phyloP scores from a whole-genome alignment of 2,329 filamentous ascomycete genomes.

The Coleophoma eucalyptorum region DNA sequence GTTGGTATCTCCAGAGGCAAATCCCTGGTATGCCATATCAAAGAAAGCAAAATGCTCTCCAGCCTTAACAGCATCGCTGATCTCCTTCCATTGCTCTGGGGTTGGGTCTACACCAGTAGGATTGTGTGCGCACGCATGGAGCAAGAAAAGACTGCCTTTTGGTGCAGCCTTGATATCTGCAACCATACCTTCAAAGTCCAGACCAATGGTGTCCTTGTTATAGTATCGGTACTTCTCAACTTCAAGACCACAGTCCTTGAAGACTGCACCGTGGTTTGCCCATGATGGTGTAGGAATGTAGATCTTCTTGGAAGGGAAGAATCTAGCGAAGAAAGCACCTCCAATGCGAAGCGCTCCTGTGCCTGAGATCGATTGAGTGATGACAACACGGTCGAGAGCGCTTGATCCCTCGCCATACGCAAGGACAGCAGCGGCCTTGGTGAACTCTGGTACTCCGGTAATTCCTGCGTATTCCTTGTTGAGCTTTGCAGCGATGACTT shows the following conservation, averaged over 20 bases:
- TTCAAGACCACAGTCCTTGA: constrained; percentile 85
- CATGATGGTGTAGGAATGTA: constrained; percentile 96
- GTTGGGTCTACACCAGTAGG: constrained; percentile 95
- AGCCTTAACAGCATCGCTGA: constrained; percentile 81
- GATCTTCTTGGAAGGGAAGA: constrained; percentile 91
- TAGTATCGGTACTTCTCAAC: constrained; percentile 98
- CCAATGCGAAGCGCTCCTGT: constrained; percentile 95
- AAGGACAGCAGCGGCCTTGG: constrained; percentile 83
- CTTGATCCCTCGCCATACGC: constrained; percentile 83
- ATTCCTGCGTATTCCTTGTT: constrained; percentile 99
- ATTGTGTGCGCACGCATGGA: constrained; percentile 98
- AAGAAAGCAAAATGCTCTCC: constrained; percentile 93
- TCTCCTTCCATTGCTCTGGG: constrained; percentile 85
- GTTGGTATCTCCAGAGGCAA: constrained; percentile 88
- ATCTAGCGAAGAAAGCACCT: constrained; percentile 86
- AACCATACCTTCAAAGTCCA: constrained; percentile 94
- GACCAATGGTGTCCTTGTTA: constrained; percentile 96
- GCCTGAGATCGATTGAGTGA: constrained; percentile 97
- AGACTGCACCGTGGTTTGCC: constrained; percentile 98
- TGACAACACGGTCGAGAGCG: constrained; percentile 75
- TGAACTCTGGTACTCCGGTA: constrained; percentile 92
- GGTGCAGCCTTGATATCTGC: constrained; percentile 87
- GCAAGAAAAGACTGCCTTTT: constrained; percentile 81
- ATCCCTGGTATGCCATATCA: constrained; percentile 99
- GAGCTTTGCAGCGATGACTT: constrained; percentile 70